phyloP scores from a whole-genome alignment of 257 asterid species.

The Forsythia viridissima region DNA sequence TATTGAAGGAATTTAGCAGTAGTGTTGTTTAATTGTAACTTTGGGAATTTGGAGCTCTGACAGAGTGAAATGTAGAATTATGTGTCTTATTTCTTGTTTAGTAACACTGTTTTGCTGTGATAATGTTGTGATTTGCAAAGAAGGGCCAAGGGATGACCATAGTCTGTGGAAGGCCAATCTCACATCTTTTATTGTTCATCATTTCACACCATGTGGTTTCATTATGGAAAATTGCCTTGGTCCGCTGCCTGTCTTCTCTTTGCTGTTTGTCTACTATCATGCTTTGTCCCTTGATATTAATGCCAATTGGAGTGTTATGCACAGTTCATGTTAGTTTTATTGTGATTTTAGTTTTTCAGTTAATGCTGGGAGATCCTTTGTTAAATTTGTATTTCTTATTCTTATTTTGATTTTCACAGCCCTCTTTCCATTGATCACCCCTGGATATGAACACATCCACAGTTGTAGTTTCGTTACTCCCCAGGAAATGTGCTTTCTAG shows the following conservation, averaged over 20 bases:
- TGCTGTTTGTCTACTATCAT: not conserved
- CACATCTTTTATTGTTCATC: not conserved
- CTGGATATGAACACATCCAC: not conserved
- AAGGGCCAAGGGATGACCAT: slow-evolving; percentile 14
- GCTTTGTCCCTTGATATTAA: not conserved
- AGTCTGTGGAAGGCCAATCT: slow-evolving; percentile 12
- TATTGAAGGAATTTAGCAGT: not conserved
- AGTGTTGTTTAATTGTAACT: not conserved
- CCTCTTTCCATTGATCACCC: not conserved
- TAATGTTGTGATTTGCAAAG: not conserved
- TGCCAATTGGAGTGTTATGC: not conserved
- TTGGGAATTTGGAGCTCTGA: not conserved
- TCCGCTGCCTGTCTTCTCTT: not conserved
- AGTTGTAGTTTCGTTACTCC: slow-evolving; percentile 9
- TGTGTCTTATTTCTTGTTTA: not conserved
- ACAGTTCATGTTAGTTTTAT: not conserved
- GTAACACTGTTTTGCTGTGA: not conserved
- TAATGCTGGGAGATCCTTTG: not conserved
- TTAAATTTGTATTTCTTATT: not conserved
- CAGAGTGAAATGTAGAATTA: not conserved
- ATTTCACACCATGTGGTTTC: not conserved
- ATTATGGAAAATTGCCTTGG: not conserved
- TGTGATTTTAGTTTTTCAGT: not conserved
- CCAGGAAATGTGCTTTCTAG: not conserved
- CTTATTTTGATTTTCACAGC: not conserved